Evolutionary conservation across 768 basidiomycete genomes (phyloP).

Genomic region (Termitomyces sp.): DNA sequence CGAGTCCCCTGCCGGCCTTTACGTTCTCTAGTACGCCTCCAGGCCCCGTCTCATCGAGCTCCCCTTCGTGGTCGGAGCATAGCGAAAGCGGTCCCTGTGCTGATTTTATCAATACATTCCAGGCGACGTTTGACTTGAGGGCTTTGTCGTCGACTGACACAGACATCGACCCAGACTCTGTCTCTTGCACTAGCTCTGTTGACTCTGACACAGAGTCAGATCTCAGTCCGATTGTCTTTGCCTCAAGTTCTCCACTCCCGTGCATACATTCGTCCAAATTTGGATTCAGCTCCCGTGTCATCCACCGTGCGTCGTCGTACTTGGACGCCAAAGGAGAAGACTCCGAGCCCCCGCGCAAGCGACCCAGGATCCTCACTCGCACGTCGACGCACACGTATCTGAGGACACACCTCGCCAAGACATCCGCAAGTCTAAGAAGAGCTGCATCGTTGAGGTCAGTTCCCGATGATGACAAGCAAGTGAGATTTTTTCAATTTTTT

Average conservation of each 20-base stretch:
- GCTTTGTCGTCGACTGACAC: neutral
- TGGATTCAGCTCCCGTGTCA: neutral
- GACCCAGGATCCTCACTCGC: neutral
- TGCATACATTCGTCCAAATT: neutral
- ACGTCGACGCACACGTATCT: neutral
- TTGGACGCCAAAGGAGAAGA: neutral
- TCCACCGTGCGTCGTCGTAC: constrained; percentile 3
- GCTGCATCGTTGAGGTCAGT: neutral
- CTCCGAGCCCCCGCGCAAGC: neutral
- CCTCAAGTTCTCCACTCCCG: neutral
- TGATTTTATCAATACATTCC: neutral
- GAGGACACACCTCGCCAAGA: neutral
- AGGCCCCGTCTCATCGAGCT: neutral
- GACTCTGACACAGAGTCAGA: neutral
- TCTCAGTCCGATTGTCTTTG: neutral
- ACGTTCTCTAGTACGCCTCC: neutral
- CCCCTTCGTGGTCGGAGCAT: neutral
- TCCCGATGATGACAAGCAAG: neutral
- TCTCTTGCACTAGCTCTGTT: neutral
- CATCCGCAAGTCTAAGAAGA: neutral
- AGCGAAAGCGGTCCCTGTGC: neutral
- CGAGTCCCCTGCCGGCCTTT: neutral
- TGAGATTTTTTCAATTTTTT: neutral
- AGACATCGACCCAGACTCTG: neutral
- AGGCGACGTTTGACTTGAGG: neutral